phyloP scores from a whole-genome alignment of 768 basidiomycete genomes.

The Suillus weaverae region DNA sequence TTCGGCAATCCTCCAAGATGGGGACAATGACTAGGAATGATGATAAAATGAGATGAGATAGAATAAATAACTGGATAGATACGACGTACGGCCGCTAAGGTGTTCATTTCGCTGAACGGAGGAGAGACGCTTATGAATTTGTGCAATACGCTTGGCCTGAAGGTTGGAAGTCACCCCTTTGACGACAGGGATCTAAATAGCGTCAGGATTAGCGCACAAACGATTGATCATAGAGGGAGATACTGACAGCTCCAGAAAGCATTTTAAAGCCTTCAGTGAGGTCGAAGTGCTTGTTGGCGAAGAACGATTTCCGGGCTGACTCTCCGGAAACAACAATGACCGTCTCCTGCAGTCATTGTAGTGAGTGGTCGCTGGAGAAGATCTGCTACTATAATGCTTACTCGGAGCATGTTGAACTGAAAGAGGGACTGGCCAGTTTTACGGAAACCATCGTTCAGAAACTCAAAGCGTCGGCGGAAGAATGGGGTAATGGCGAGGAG shows the following conservation, averaged over 20 bases:
- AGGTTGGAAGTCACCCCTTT: constrained; percentile 74
- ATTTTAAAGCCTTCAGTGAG: constrained; percentile 79
- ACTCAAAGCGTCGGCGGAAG: constrained; percentile 69
- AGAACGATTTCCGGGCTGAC: constrained; percentile 65
- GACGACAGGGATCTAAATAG: constrained; percentile 67
- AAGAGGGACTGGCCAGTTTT: constrained; percentile 65
- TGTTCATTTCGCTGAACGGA: constrained; percentile 62
- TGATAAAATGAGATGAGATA: background rate
- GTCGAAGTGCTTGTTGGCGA: constrained; percentile 68
- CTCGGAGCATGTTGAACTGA: constrained; percentile 67
- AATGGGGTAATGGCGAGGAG: constrained; percentile 64
- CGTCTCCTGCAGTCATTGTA: constrained; percentile 50
- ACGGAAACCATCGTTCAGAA: constrained; percentile 70
- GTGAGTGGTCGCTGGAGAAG: constrained; percentile 1
- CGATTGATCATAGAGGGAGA: background rate
- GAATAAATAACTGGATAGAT: background rate
- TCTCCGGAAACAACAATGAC: constrained; percentile 80
- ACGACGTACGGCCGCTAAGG: constrained; percentile 55
- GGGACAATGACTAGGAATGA: constrained; percentile 54
- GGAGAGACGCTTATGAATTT: constrained; percentile 72
- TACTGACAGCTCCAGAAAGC: constrained; percentile 72
- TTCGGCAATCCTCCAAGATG: constrained; percentile 64
- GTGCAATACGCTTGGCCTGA: constrained; percentile 56
- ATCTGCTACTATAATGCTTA: constrained; percentile 34
- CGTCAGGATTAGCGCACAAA: constrained; percentile 19